phyloP scores from a whole-genome alignment of 768 basidiomycete species.

The Naganishia kalamii region DNA sequence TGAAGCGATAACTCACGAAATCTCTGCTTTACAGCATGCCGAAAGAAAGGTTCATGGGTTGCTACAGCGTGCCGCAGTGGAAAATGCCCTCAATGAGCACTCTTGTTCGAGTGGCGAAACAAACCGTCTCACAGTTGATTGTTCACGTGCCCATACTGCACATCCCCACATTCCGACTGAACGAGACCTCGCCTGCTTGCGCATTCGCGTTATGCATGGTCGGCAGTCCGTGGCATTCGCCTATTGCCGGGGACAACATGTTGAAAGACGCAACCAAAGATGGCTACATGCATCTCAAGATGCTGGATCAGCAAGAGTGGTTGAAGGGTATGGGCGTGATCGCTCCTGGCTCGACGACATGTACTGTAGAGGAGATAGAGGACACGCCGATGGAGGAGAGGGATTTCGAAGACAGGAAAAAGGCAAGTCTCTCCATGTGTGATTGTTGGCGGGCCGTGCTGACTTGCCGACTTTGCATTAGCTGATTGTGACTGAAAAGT shows the following conservation, averaged over 20 bases:
- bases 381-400: constrained; percentile 19
- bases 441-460: too few species aligned
- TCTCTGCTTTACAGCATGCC: constrained; percentile 32
- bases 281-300: not conserved
- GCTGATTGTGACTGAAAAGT: constrained; percentile 9
- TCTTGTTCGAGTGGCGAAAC: constrained; percentile 44
- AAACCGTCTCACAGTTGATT: constrained; percentile 44
- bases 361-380: constrained; percentile 9
- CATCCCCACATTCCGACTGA: constrained; percentile 46
- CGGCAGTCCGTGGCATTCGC: constrained; percentile 30
- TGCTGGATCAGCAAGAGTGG: constrained; percentile 18
- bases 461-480: not conserved
- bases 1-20: not conserved
- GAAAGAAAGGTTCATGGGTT: constrained; percentile 41
- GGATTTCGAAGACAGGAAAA: constrained; percentile 21
- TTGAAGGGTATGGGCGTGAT: constrained; percentile 13
- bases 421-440: not conserved
- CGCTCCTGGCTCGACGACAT: constrained; percentile 5
- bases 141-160: constrained; percentile 48
- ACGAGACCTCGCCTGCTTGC: constrained; percentile 42
- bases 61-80: constrained; percentile 47
- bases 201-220: constrained; percentile 48
- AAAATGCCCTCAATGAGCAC: constrained; percentile 40
- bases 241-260: constrained; percentile 8
- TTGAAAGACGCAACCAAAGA: constrained; percentile 22